These are phyloP conservation scores for Solanum bukasovii DNA, from an alignment of 257 asterid genomes.

Conservation along the genomic window DNA sequence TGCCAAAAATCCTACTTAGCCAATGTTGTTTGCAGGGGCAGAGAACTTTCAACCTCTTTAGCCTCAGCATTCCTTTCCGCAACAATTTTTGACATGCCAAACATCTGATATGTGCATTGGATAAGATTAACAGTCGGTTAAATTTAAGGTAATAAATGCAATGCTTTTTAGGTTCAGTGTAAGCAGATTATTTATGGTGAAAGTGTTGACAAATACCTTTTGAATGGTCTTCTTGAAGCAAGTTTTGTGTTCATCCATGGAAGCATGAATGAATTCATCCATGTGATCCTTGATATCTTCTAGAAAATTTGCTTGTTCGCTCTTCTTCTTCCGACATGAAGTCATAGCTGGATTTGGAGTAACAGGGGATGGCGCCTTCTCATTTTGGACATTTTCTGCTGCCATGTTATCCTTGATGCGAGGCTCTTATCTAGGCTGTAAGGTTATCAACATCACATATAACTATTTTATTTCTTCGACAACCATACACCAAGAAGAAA, in stretches of 20 bases:
- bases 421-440: background rate
- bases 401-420: conserved; percentile 20
- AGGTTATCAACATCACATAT: background rate
- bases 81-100: conserved; percentile 80
- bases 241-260: conserved; percentile 90
- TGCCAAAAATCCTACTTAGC: conserved; percentile 28
- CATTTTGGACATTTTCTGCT: conserved; percentile 20
- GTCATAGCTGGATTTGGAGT: conserved; percentile 35
- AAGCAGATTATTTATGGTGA: background rate
- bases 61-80: conserved; percentile 56
- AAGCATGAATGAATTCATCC: conserved; percentile 76
- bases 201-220: conserved; percentile 33
- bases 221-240: conserved; percentile 81
- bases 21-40: conserved; percentile 67
- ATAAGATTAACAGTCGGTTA: background rate
- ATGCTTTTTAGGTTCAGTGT: background rate
- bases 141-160: background rate
- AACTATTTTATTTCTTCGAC: background rate
- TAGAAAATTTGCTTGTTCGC: conserved; percentile 49
- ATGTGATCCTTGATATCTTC: conserved; percentile 82
- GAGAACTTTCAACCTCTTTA: conserved; percentile 59
- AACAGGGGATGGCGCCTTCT: conserved; percentile 22
- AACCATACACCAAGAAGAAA: background rate
- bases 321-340: conserved; percentile 80
- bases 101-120: conserved; percentile 45